A percentile compares a stretch with the other conserved stretches of the same genome.
These are phyloP conservation scores for Fusarium sp. DNA, from an alignment of 2,329 filamentous ascomycete species.

Conservation along the genomic window DNA sequence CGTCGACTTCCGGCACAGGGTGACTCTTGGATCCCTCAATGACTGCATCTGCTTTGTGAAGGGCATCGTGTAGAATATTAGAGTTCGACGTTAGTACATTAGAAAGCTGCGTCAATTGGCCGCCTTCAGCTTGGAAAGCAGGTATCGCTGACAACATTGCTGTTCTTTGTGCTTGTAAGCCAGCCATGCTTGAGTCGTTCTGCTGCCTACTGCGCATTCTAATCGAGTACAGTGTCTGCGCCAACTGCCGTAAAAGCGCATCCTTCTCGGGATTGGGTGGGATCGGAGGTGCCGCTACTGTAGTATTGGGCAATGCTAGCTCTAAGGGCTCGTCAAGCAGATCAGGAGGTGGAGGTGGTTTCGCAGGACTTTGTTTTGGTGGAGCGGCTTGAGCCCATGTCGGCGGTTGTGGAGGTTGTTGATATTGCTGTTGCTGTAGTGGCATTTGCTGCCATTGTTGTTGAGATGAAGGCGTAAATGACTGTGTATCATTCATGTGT, in stretches of 20 bases:
- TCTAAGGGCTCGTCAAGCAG: conserved; percentile 67
- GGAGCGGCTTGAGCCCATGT: conserved; percentile 44
- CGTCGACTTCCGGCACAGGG: conserved; percentile 82
- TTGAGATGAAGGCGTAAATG: conserved; percentile 29
- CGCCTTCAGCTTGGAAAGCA: conserved; percentile 78
- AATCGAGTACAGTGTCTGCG: conserved; percentile 73
- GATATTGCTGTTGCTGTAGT: conserved; percentile 33
- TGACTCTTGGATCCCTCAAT: conserved; percentile 78
- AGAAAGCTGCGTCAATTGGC: conserved; percentile 76
- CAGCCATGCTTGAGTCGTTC: conserved; percentile 77
- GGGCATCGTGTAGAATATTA: conserved; percentile 78
- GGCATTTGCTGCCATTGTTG: conserved; percentile 44
- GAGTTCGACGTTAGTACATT: conserved; percentile 80
- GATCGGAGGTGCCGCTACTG: conserved; percentile 80
- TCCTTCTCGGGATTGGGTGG: conserved; percentile 97
- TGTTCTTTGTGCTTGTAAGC: conserved; percentile 80
- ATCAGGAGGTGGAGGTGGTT: conserved; percentile 59
- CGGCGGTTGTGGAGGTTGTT: conserved; percentile 39
- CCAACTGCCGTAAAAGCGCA: conserved; percentile 81
- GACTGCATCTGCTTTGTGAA: conserved; percentile 81
- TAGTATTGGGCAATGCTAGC: conserved; percentile 60
- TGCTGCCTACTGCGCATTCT: conserved; percentile 76
- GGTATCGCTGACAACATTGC: conserved; percentile 79
- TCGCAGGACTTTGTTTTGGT: conserved; percentile 36
- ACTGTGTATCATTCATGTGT: conserved; percentile 34